These are phyloP conservation scores for Mycosphaerella arachidis DNA, from an alignment of 2,329 filamentous ascomycete species.

Conservation along the genomic window DNA sequence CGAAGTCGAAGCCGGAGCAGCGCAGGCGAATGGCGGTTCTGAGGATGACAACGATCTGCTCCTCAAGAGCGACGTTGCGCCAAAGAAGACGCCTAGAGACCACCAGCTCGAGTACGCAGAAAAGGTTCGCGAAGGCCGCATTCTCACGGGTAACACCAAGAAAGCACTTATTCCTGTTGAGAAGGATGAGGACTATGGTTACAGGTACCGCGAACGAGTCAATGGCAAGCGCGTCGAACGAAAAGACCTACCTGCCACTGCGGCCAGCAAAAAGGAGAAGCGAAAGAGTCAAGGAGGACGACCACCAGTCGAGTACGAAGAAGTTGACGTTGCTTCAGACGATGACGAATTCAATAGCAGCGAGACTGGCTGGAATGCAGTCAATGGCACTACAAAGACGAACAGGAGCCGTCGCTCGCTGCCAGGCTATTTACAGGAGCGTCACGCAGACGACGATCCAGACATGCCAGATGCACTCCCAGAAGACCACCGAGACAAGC, in stretches of 20 bases:
- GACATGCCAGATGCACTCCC: slow-evolving; percentile 43
- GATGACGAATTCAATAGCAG: slow-evolving; percentile 34
- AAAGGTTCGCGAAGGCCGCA: slow-evolving; percentile 24
- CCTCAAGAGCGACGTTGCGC: slow-evolving; percentile 33
- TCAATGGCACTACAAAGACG: slow-evolving; percentile 8
- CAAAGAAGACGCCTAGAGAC: slow-evolving; percentile 30
- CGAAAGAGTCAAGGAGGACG: slow-evolving; percentile 12
- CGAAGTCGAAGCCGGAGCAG: slow-evolving; percentile 22
- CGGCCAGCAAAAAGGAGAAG: slow-evolving; percentile 17
- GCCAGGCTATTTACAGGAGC: slow-evolving; percentile 40
- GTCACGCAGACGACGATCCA: slow-evolving; percentile 36
- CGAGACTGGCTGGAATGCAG: slow-evolving; percentile 12
- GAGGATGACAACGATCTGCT: slow-evolving; percentile 18
- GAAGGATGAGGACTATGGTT: slow-evolving; percentile 32
- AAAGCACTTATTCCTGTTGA: slow-evolving; percentile 32
- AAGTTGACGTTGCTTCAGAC: slow-evolving; percentile 44
- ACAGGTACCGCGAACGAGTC: slow-evolving; percentile 31
- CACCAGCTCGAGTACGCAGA: slow-evolving; percentile 39
- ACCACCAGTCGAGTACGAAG: slow-evolving; percentile 38
- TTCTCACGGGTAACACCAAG: slow-evolving; percentile 29
- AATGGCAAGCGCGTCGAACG: slow-evolving; percentile 24
- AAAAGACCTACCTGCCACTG: slow-evolving; percentile 13
- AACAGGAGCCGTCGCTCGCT: slow-evolving; percentile 19
- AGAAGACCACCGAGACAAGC: slow-evolving; percentile 37
- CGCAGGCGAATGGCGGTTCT: slow-evolving; percentile 20